Evolutionary conservation across 257 asterid species (phyloP), one percentile per base, ranked within the genome.

Genomic region (Fraxinus pennsylvanica): DNA sequence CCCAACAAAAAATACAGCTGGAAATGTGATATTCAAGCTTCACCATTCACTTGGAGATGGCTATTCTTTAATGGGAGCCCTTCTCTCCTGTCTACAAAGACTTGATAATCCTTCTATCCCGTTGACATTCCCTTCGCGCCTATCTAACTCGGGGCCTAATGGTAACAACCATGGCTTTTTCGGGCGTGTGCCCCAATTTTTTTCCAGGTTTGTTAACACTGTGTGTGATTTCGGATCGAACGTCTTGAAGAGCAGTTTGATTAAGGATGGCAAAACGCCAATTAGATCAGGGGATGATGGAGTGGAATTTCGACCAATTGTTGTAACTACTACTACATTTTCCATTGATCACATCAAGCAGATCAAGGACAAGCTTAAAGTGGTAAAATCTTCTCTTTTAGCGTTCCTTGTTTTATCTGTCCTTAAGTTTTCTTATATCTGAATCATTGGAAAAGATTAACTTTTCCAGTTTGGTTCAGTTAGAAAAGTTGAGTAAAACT

Each of bases 21-120:
- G 86, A 59, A 74, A 69, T 77, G 33, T 81, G 57, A 47, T 47
- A 47, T 47, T 47, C 57, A 47, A 47, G 57, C 57, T 47, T 47
- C 57, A 47, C n/a, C 57, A 47, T 47, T 47, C 57, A 47, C 57
- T 47, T 47, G 57, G 57, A 47, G 57, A 47, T 47, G 57, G 89
- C 0, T 86, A 81, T 35, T 83, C 89, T 0, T 27, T 83, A 5
- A 86, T 86, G 87, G 89, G 89, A 3, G 87, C 87, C 10, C 84
- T 86, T 5, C 87, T 86, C 45, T 86, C 84, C 29, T 81, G 87
- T 39, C 57, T 86, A 21, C 85, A 86, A 83, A 83, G 89, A 8
- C 79, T 75, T 8, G 89, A 83, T 61, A 74, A 47, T 47, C 57
- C 57, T 47, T 14, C 19, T 14, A 14, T 47, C n/a, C 57, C 57